These are phyloP conservation scores for Aureobasidium pullulans DNA, from an alignment of 2,329 filamentous ascomycete species.

Conservation along the genomic window DNA sequence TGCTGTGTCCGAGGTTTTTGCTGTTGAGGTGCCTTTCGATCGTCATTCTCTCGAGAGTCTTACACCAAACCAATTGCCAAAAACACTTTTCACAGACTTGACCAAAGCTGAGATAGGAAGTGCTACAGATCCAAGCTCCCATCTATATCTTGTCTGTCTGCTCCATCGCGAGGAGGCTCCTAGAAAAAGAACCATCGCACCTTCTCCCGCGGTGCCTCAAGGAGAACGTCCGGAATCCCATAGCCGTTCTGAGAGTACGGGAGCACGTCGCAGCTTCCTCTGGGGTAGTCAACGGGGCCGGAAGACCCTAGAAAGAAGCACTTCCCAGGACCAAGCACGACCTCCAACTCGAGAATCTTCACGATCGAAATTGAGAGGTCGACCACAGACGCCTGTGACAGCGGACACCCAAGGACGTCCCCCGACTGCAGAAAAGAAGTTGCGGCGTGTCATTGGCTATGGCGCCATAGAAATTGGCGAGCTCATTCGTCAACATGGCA, in stretches of 20 bases:
- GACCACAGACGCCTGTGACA: conserved; percentile 1
- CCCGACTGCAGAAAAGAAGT: conserved; percentile 33
- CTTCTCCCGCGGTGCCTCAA: neutral
- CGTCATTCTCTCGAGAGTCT: conserved; percentile 59
- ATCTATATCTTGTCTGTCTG: conserved; percentile 77
- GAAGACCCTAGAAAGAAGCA: conserved; percentile 22
- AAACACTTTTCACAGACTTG: conserved; percentile 82
- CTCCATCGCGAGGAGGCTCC: conserved; percentile 55
- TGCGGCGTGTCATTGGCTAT: conserved; percentile 65
- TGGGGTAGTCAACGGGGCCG: conserved; percentile 63
- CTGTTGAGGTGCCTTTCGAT: conserved; percentile 67
- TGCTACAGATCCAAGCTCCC: conserved; percentile 56
- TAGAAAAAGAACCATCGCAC: neutral
- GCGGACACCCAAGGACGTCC: conserved; percentile 3
- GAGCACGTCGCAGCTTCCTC: conserved; percentile 38
- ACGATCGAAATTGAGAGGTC: conserved; percentile 12
- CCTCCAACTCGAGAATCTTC: conserved; percentile 10
- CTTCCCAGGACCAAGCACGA: neutral
- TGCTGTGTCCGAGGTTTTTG: conserved; percentile 75
- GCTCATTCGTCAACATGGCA: conserved; percentile 31
- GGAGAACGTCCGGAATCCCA: neutral
- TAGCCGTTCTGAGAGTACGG: conserved; percentile 3
- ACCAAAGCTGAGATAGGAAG: conserved; percentile 67
- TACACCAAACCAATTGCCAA: conserved; percentile 60
- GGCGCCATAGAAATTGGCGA: conserved; percentile 70